These are phyloP conservation scores for Nakazawaea ambrosiae DNA, from an alignment of 805 yeast genomes.

Conservation along the genomic window DNA sequence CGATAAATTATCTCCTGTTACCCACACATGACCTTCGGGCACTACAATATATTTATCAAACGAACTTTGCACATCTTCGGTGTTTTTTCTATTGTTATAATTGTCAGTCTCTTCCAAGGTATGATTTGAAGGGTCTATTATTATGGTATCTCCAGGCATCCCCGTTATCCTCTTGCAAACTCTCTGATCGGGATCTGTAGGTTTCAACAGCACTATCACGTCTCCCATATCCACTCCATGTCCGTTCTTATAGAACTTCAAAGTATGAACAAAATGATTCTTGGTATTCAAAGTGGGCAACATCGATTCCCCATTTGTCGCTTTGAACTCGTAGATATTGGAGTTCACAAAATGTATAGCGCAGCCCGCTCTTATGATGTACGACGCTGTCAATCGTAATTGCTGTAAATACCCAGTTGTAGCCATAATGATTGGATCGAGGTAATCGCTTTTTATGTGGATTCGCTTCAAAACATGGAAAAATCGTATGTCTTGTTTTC, in stretches of 20 bases:
- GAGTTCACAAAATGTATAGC: constrained; percentile 60
- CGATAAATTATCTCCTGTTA: constrained; percentile 89
- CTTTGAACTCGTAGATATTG: constrained; percentile 66
- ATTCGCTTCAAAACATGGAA: too few relatives aligned
- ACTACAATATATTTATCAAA: constrained; percentile 59
- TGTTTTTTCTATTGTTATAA: neutral
- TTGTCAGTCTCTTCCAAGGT: constrained; percentile 26
- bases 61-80: constrained; percentile 18
- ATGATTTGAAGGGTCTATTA: constrained; percentile 71
- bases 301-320: constrained; percentile 92
- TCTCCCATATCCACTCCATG: constrained; percentile 73
- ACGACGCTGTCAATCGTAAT: constrained; percentile 11
- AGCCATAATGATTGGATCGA: too few relatives aligned
- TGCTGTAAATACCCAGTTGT: neutral
- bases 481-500: too few relatives aligned
- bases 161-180: constrained; percentile 94
- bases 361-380: constrained; percentile 56
- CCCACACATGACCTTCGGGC: constrained; percentile 96
- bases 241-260: constrained; percentile 59
- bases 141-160: constrained; percentile 86
- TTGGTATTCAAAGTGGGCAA: constrained; percentile 75
- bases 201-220: constrained; percentile 80
- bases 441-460: too few relatives aligned
- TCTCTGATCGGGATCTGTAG: constrained; percentile 77
- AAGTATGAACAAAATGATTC: constrained; percentile 74